Evolutionary conservation across 768 basidiomycete genomes (phyloP).

Genomic region (Rickenella mellea): DNA sequence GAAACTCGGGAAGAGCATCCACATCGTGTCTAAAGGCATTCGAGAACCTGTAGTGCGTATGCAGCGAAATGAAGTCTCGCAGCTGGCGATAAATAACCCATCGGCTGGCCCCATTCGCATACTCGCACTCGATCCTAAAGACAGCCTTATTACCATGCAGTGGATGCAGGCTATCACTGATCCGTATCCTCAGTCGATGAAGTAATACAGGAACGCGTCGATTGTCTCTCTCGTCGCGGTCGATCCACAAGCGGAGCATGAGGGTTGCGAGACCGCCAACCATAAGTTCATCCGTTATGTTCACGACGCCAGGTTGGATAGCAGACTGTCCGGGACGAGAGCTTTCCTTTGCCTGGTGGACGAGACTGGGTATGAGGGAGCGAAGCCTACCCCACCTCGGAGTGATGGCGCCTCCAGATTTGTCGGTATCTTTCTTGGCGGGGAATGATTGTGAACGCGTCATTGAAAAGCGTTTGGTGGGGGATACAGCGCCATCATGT

Average conservation of each 20-base stretch:
- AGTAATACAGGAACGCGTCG: conserved; percentile 73
- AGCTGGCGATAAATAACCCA: conserved; percentile 96
- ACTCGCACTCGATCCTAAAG: conserved; percentile 92
- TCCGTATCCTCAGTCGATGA: conserved; percentile 72
- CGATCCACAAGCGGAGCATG: conserved; percentile 77
- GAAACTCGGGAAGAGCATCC: conserved; percentile 85
- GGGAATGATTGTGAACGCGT: conserved; percentile 20
- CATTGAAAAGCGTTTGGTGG: no score
- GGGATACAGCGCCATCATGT: conserved; percentile 2
- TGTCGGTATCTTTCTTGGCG: conserved; percentile 12
- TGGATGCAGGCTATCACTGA: conserved; percentile 82
- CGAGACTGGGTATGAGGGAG: conserved; percentile 52
- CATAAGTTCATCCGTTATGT: conserved; percentile 77
- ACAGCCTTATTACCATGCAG: conserved; percentile 67
- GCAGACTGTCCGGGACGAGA: conserved; percentile 32
- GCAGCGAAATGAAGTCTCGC: conserved; percentile 84
- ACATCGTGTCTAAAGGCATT: conserved; percentile 70
- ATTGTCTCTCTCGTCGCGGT: conserved; percentile 77
- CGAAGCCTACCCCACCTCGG: conserved; percentile 57
- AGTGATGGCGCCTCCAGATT: conserved; percentile 18
- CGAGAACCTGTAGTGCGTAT: conserved; percentile 81
- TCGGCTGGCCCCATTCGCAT: conserved; percentile 82
- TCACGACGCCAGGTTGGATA: conserved; percentile 46
- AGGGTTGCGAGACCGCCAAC: conserved; percentile 70
- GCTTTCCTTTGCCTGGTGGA: conserved; percentile 23